Percentiles rank a stretch among this genome's conserved stretches.
phyloP scores from a whole-genome alignment of 768 basidiomycete species.

The Xerocomellus dryophilus region DNA sequence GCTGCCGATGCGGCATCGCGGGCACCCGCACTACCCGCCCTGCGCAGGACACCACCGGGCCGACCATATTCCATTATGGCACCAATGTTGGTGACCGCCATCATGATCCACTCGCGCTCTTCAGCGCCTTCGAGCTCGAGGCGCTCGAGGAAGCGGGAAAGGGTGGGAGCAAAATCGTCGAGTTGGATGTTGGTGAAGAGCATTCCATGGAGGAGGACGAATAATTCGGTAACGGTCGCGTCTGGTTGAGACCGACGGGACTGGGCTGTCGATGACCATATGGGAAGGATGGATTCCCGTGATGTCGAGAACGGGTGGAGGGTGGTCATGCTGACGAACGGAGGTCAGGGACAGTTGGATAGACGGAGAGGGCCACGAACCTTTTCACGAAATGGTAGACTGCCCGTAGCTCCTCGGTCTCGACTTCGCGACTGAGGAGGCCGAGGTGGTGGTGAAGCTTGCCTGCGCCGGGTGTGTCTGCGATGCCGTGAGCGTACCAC shows the following conservation, averaged over 20 bases:
- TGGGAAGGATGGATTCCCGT: slow-evolving; percentile 81
- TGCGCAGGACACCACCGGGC: slow-evolving; percentile 64
- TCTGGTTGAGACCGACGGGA: slow-evolving; percentile 74
- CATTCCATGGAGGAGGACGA: slow-evolving; percentile 94
- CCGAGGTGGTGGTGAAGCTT: slow-evolving; percentile 94
- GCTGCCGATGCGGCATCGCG: slow-evolving; percentile 36
- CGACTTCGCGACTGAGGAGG: slow-evolving; percentile 77
- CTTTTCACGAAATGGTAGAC: slow-evolving; percentile 96
- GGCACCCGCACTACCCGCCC: slow-evolving; percentile 48
- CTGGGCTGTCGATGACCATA: slow-evolving; percentile 74
- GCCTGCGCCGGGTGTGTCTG: slow-evolving; percentile 89
- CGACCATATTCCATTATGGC: slow-evolving; percentile 87
- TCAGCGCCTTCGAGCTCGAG: slow-evolving; percentile 78
- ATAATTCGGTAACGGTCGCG: slow-evolving; percentile 70
- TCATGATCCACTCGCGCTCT: slow-evolving; percentile 94
- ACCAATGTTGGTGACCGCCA: slow-evolving; percentile 82
- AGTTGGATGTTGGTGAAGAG: slow-evolving; percentile 93
- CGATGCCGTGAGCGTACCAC: slow-evolving; percentile 88
- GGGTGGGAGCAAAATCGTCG: slow-evolving; percentile 81
- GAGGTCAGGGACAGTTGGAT: slow-evolving; percentile 5
- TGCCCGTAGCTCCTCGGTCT: slow-evolving; percentile 76
- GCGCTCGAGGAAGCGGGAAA: slow-evolving; percentile 84
- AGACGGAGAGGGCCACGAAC: slow-evolving; percentile 40
- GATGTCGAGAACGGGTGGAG: slow-evolving; percentile 84
- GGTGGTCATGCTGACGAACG: slow-evolving; percentile 71